Percentiles rank a stretch among this genome's conserved stretches.
Conservation (phyloP, 2,329 filamentous ascomycete genomes). For the Penicillium griseofulvum region DNA sequence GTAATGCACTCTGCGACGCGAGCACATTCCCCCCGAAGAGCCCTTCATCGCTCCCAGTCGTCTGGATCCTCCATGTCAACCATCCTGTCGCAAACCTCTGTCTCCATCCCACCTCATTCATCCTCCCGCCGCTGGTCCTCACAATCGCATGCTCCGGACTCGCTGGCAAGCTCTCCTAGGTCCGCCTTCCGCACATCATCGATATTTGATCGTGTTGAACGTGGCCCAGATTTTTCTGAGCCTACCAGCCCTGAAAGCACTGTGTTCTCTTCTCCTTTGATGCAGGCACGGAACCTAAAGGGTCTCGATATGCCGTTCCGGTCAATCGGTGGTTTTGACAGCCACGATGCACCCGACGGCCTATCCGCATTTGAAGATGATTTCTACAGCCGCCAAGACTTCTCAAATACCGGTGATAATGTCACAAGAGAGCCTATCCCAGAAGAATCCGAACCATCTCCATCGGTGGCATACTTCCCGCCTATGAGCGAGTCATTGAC, state of each 20-base stretch:
- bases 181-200: slow-evolving; percentile 70
- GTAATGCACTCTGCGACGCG: slow-evolving; percentile 35
- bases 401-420: slow-evolving; percentile 16
- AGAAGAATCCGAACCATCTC: slow-evolving; percentile 39
- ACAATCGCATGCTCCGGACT: slow-evolving; percentile 52
- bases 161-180: slow-evolving; percentile 75
- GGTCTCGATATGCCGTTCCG: slow-evolving; percentile 58
- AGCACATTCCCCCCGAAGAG: slow-evolving; percentile 26
- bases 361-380: slow-evolving; percentile 21
- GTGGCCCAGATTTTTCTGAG: slow-evolving; percentile 64
- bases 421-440: slow-evolving; percentile 34
- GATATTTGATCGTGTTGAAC: slow-evolving; percentile 72
- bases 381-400: slow-evolving; percentile 13
- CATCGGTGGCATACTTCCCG: slow-evolving; percentile 17
- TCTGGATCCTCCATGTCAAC: slow-evolving; percentile 52
- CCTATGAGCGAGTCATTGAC: slow-evolving; percentile 10
- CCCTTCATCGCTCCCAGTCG: slow-evolving; percentile 38
- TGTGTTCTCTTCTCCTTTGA: slow-evolving; percentile 61
- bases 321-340: slow-evolving; percentile 21
- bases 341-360: slow-evolving; percentile 11
- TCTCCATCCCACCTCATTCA: slow-evolving; percentile 52
- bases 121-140: slow-evolving; percentile 39
- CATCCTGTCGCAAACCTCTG: slow-evolving; percentile 63
- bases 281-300: slow-evolving; percentile 60
- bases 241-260: slow-evolving; percentile 81